Base-by-base conservation (phyloP, 805 yeast species). In the Candida maesae region DNA sequence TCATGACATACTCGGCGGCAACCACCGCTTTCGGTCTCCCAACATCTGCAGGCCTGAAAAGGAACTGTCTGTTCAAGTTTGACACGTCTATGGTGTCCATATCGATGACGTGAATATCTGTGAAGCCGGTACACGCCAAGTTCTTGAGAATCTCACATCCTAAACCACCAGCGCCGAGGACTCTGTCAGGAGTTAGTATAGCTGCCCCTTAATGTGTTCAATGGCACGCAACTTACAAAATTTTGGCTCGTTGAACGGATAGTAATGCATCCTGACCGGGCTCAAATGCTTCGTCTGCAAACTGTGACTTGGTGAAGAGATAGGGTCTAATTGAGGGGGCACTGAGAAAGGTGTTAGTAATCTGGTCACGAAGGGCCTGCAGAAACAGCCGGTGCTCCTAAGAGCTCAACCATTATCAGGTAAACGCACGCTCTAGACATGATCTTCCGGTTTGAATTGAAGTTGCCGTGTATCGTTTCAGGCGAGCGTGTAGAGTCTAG, bases 101-200 rank as follows among this genome's bases (percentile, higher is more conserved):
- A 61, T 91, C 99, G 11, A 89, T 85, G 14, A 90, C 76, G 58
- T 84, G 93, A 38, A 89, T 81, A 51, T 84, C 84, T 2, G 83
- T 84, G 45, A 81, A 78, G 6, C 89, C 86, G 49, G 81, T 69
- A 61, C 86, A 66, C 2, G 84, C 79, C 31, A 90, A 63, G 56
- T 89, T 81, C 61, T 90, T 90, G 41, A 89, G 67, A 28, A 89
- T 68, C 57, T 89, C 97, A 62, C 96, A 90, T 2, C 97, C 97
- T 39, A 90, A 81, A 1, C 97, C 97, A 13, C 97, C 97, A 2
- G 96, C 95, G 0, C 97, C 97, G 2, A 90, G 81, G 60, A 89
- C 71, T 23, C 60, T 54, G 18, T 8, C n/a, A 8, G 12, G 13
- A 10, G 42, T 45, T 36, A 44, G 51, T 38, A 24, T 4, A 12